These are phyloP conservation scores for Paramarasmius palmivorus DNA, from an alignment of 1,284 basidiomycete genomes.

Conservation along the genomic window DNA sequence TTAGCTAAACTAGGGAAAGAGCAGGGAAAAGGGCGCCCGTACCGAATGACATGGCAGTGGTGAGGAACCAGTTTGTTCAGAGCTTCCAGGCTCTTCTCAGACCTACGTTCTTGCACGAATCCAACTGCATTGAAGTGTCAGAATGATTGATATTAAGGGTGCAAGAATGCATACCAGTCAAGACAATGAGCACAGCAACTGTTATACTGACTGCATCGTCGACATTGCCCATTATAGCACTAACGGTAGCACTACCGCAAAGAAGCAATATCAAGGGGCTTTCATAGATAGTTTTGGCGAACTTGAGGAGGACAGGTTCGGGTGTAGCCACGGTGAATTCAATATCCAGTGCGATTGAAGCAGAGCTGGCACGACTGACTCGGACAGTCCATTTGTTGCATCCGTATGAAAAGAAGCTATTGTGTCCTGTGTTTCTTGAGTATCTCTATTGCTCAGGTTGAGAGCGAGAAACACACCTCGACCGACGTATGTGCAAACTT, in stretches of 20 bases:
- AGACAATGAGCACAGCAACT: constrained; percentile 90
- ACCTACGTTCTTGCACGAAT: constrained; percentile 93
- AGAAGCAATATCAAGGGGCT: constrained; percentile 89
- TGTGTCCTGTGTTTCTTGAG: constrained; percentile 51
- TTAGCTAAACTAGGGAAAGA: constrained; percentile 8
- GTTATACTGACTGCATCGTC: constrained; percentile 95
- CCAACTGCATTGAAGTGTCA: constrained; percentile 60
- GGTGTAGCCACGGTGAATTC: constrained; percentile 89
- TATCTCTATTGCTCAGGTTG: constrained; percentile 8
- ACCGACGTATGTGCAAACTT: constrained; percentile 56
- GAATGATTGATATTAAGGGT: constrained; percentile 23
- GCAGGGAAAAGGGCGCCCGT: constrained; percentile 19
- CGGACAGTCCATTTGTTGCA: constrained; percentile 59
- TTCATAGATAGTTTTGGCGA: constrained; percentile 92
- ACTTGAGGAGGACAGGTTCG: constrained; percentile 84
- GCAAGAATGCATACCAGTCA: constrained; percentile 69
- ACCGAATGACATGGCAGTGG: constrained; percentile 90
- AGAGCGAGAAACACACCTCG: constrained; percentile 46
- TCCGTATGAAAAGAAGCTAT: constrained; percentile 69
- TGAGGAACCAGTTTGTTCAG: constrained; percentile 96
- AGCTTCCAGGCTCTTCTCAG: constrained; percentile 93
- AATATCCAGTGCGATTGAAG: constrained; percentile 80
- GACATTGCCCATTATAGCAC: constrained; percentile 88
- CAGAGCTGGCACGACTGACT: constrained; percentile 66
- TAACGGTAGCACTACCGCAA: constrained; percentile 85